Evolutionary conservation across 1,284 basidiomycete species (phyloP), one percentile per base, ranked within the genome.

Genomic region (Macrocybe sp.): DNA sequence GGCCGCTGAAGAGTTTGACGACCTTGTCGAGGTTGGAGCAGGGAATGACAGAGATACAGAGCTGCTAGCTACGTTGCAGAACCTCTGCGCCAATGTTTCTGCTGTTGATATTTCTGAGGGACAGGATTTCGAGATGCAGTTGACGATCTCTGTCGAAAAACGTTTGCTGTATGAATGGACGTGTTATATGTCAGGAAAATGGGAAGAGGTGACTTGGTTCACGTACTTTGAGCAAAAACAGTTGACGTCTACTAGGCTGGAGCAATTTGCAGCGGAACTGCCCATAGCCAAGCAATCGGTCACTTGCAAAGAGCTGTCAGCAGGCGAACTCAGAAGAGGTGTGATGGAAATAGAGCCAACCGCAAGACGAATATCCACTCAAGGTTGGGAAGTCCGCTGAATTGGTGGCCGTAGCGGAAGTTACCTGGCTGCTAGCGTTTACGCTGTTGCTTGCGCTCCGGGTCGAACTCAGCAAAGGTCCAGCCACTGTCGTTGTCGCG

Each of bases 171-270:
- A 41, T 36, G 30, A 32, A 38, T 41, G 34, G 10, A 41, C 44
- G 29, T 30, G 40, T 47, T 34, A 38, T n/a, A 30, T 30, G 46
- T 33, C 33, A 41, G 29, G 28, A 29, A 42, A 32, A 36, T 36
- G 9, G 22, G 12, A 36, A 12, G 22, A 39, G 44, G 32, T 35
- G 36, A 37, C n/a, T 3, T 14, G 29, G 11, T 41, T 10, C 6
- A 59, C 62, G 37, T 48, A 72, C 72, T 56, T 66, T 29, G 47
- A 48, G 47, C 73, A 74, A 50, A 67, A 75, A 50, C 73, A 75
- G 40, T 69, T 61, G 8, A 70, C 64, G 11, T 66, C 65, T 4
- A 64, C 59, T 8, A 73, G 51, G 44, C 64, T 73, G 2, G 60
- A 50, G 52, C 72, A 74, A 37, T 64, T 64, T 6, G 62, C 62